These are phyloP conservation scores for Ilyonectria mors-panacis DNA, from an alignment of 2,329 filamentous ascomycete species.

Conservation along the genomic window DNA sequence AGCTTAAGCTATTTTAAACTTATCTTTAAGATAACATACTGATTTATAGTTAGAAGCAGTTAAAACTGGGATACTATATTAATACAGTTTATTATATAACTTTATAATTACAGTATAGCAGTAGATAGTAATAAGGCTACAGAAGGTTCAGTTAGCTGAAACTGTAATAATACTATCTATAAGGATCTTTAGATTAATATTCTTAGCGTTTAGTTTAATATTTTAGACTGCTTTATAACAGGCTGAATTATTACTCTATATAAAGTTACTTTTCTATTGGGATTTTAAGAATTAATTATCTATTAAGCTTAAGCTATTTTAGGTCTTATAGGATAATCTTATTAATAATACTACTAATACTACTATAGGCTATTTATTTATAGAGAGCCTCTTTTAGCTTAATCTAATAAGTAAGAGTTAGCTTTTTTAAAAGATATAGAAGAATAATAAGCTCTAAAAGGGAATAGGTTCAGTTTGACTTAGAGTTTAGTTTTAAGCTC, in stretches of 20 bases:
- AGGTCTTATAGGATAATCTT: background rate
- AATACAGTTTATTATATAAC: conserved; percentile 16
- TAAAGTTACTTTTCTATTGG: conserved; percentile 11
- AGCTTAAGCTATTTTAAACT: conserved; percentile 13
- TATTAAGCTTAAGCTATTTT: background rate
- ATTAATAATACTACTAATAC: conserved; percentile 3
- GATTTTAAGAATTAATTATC: conserved; percentile 6
- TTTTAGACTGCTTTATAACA: background rate
- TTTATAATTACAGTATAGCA: conserved; percentile 10
- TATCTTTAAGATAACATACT: conserved; percentile 5
- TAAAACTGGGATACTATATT: background rate
- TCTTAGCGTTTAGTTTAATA: conserved; percentile 4
- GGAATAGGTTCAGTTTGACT: background rate
- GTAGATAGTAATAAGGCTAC: background rate
- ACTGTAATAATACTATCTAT: conserved; percentile 15
- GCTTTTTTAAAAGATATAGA: background rate
- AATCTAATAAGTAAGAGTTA: background rate
- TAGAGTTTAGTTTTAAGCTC: background rate
- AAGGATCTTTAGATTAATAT: conserved; percentile 1
- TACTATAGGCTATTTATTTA: background rate
- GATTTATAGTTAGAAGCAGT: conserved; percentile 3
- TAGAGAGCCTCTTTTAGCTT: background rate
- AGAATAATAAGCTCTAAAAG: background rate
- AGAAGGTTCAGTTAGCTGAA: conserved; percentile 8
- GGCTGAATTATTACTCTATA: conserved; percentile 13